Evolutionary conservation across 805 yeast species (phyloP), one percentile per base, ranked within the genome.

Genomic region (Candida andamanensis): DNA sequence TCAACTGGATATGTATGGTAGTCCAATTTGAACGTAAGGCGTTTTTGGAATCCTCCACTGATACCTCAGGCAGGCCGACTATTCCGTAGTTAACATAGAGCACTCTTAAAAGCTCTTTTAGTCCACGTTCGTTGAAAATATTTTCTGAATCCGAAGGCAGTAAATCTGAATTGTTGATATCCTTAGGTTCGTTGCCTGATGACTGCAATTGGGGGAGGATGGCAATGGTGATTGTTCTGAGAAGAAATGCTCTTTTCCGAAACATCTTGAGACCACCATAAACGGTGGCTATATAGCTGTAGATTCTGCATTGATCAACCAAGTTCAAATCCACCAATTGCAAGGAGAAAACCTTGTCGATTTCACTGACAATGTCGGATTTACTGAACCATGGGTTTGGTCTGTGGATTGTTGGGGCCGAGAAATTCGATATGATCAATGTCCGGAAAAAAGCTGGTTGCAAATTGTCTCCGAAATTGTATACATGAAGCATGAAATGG

Each of bases 161-260:
- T 11, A 22, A 4, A 6, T 32, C 28, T 17, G 33, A 30, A 18
- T 29, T 28, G 19, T 31, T 31, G 15, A 26, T 15, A 14, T 17
- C 13, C 15, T 30, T 15, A 9, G 16, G 12, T 6, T 12, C 25
- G 11, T 18, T 27, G 6, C 13, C 21, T 11, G 22, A 15, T 4
- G 17, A 23, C 33, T 18, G 40, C 22, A 15, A 14, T 9, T 20
- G 25, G 17, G 34, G 34, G 12, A 31, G 20, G 10, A 33, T 17
- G 5, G 32, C 58, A 5, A 72, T 69, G 16, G 89, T 56, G 18
- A 87, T 56, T n/a, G 77, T 72, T 27, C 87, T 69, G 3, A 86
- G 54, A 23, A 83, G 68, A 40, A 89, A 76, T 0, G 84, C 76
- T 41, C 77, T 69, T 45, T 87, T 89, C 39, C 97, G 66, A 8